These are phyloP conservation scores for Penicillium canescens DNA, from an alignment of 495 filamentous ascomycete species.

Conservation along the genomic window DNA sequence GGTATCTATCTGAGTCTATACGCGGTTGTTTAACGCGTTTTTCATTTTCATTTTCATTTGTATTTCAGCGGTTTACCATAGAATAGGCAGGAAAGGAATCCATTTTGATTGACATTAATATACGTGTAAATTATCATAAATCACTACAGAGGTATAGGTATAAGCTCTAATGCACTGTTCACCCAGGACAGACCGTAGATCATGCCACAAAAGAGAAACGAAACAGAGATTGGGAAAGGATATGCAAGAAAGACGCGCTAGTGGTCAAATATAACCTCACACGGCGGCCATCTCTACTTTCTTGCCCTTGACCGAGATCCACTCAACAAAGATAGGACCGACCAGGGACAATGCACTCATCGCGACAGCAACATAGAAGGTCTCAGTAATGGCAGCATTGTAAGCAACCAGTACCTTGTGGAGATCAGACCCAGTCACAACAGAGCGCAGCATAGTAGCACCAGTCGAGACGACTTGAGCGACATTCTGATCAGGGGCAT, in stretches of 20 bases:
- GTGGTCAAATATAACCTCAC: constrained; percentile 1
- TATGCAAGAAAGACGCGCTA: constrained; percentile 8
- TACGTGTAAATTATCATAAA: not conserved
- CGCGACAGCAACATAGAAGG: constrained; percentile 69
- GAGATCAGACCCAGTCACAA: constrained; percentile 47
- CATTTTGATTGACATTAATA: not conserved
- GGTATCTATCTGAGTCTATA: constrained; percentile 81
- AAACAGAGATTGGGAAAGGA: constrained; percentile 8
- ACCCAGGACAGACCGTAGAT: not conserved
- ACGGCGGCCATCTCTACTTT: constrained; percentile 63
- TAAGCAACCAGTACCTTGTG: constrained; percentile 64
- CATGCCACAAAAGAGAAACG: not conserved
- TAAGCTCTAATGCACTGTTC: not conserved
- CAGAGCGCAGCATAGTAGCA: constrained; percentile 62
- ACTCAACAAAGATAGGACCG: constrained; percentile 64
- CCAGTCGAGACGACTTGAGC: constrained; percentile 56
- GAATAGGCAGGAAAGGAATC: not conserved
- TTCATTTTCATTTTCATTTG: constrained; percentile 3
- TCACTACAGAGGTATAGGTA: not conserved
- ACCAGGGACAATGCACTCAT: constrained; percentile 62
- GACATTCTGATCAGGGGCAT: constrained; percentile 54
- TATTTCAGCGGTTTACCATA: not conserved
- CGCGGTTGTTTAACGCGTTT: constrained; percentile 37
- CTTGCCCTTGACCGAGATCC: constrained; percentile 84
- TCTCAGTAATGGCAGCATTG: constrained; percentile 64